phyloP scores from a whole-genome alignment of 2,329 filamentous ascomycete genomes.

The Coniella lustricola region DNA sequence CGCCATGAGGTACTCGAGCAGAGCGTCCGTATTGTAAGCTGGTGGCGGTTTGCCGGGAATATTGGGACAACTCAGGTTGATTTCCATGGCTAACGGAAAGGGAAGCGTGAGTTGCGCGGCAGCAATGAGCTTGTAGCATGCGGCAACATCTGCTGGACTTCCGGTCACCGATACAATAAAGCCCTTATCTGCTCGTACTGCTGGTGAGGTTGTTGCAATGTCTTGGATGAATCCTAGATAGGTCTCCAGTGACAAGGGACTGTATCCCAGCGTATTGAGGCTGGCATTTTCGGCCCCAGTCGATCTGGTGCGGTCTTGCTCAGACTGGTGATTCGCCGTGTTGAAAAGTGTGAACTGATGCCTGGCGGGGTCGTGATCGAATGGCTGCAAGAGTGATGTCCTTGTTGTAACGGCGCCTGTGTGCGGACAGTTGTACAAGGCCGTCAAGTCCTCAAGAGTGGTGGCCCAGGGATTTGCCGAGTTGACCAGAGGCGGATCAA shows the following conservation, averaged over 20 bases:
- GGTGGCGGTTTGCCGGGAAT: conserved; percentile 62
- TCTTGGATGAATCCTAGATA: conserved; percentile 53
- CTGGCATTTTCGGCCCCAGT: conserved; percentile 31
- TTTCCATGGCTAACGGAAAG: conserved; percentile 58
- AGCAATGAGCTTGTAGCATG: conserved; percentile 47
- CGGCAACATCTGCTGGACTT: conserved; percentile 45
- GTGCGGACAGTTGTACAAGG: conserved; percentile 52
- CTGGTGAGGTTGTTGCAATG: conserved; percentile 28
- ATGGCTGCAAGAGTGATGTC: conserved; percentile 59
- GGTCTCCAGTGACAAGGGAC: conserved; percentile 49
- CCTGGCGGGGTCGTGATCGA: conserved; percentile 49
- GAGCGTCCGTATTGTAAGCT: conserved; percentile 50
- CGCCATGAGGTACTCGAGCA: conserved; percentile 48
- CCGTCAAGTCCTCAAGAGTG: conserved; percentile 50
- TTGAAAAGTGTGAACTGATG: conserved; percentile 65
- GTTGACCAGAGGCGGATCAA: conserved; percentile 64
- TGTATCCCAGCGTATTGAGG: conserved; percentile 70
- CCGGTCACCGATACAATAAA: conserved; percentile 69
- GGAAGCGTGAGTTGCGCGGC: conserved; percentile 28
- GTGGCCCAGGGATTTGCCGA: conserved; percentile 73
- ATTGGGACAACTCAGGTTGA: conserved; percentile 76
- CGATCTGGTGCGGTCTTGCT: conserved; percentile 9
- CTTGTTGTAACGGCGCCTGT: conserved; percentile 71
- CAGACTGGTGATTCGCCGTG: conserved; percentile 20
- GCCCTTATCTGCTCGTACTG: conserved; percentile 37